These are phyloP conservation scores for Tinospora cordifolia DNA, from an alignment of 164 flowering plant species.

Conservation along the genomic window DNA sequence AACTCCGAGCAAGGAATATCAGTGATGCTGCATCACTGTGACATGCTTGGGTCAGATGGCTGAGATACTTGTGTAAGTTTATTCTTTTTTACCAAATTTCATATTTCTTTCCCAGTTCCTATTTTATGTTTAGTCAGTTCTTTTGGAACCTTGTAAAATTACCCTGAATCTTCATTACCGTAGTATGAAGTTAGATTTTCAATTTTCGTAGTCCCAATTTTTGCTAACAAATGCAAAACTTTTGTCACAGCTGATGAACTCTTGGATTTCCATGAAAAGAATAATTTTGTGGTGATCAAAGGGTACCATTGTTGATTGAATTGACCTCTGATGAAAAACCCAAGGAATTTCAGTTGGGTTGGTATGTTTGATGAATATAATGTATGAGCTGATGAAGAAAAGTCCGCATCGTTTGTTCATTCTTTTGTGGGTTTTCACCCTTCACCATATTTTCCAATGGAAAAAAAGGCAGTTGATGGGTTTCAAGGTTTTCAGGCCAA, in stretches of 20 bases:
- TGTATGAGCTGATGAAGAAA: slow-evolving; percentile 22
- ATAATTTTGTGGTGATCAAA: background rate
- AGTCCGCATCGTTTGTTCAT: slow-evolving; percentile 20
- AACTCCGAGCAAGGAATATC: slow-evolving; percentile 47
- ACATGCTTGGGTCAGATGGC: background rate
- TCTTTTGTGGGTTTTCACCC: slow-evolving; percentile 37
- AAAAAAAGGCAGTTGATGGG: slow-evolving; percentile 32
- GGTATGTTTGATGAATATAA: too few species aligned
- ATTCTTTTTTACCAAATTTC: background rate
- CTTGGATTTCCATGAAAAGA: background rate
- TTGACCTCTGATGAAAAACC: background rate
- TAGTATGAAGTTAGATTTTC: background rate
- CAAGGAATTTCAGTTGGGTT: slow-evolving; percentile 9
- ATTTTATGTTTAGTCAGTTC: background rate
- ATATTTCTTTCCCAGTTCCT: background rate
- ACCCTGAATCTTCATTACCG: too few species aligned
- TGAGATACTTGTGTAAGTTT: slow-evolving; percentile 10
- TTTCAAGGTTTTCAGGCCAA: slow-evolving; percentile 20
- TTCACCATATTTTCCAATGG: slow-evolving; percentile 27
- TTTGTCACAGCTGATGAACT: slow-evolving; percentile 3
- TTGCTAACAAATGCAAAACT: slow-evolving; percentile 17
- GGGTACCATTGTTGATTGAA: slow-evolving; percentile 1
- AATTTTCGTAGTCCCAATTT: background rate
- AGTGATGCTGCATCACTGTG: slow-evolving; percentile 25
- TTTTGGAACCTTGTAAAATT: too few species aligned